phyloP scores from a whole-genome alignment of 495 filamentous ascomycete genomes.

The Bacidia gigantensis region DNA sequence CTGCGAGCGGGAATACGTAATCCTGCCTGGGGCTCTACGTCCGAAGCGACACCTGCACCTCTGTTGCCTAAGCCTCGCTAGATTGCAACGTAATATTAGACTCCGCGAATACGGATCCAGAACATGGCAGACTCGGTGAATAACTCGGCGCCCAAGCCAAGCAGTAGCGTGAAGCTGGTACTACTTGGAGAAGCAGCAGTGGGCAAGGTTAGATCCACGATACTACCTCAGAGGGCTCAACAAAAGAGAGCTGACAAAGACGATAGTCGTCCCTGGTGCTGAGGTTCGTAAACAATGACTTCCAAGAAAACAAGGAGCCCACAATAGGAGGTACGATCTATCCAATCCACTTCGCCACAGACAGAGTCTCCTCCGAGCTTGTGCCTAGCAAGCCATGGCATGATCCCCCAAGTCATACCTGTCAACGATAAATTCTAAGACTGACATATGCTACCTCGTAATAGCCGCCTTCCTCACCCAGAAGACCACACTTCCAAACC shows the following conservation, averaged over 20 bases:
- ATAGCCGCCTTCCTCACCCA: conserved; percentile 94
- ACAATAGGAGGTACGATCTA: conserved; percentile 80
- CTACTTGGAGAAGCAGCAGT: conserved; percentile 94
- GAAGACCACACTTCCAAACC: conserved; percentile 89
- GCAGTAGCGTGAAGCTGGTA: conserved; percentile 97
- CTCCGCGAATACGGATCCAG: not conserved
- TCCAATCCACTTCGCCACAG: not conserved
- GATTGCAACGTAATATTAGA: not conserved
- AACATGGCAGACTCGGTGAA: conserved; percentile 24
- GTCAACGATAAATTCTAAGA: not conserved
- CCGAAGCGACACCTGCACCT: not conserved
- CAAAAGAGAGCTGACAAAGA: conserved; percentile 14
- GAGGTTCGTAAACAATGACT: conserved; percentile 98
- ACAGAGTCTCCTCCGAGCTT: not conserved
- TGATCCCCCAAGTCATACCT: not conserved
- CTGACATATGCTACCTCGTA: not conserved
- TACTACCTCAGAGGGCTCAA: not conserved
- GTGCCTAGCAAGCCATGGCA: not conserved
- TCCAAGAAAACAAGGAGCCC: conserved; percentile 99
- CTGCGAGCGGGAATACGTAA: not conserved
- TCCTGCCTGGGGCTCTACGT: not conserved
- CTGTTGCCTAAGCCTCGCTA: not conserved
- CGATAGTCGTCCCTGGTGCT: conserved; percentile 87
- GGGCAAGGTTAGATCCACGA: conserved; percentile 60
- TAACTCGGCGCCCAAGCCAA: conserved; percentile 69